A percentile compares a stretch with the other conserved stretches of the same genome.
phyloP scores from a whole-genome alignment of 495 filamentous ascomycete genomes.

The Daldinia caldariorum region DNA sequence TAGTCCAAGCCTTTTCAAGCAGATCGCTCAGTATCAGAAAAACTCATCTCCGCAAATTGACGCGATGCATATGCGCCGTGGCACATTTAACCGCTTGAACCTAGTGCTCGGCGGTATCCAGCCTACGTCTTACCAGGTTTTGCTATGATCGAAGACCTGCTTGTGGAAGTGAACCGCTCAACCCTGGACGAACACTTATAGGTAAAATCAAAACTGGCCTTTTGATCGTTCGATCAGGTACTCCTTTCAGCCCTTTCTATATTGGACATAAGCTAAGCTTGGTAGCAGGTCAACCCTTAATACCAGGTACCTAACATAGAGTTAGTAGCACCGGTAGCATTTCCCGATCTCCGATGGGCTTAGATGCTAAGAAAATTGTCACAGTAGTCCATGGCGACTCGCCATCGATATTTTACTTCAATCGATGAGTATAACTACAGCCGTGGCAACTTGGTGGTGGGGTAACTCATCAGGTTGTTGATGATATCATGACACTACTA shows the following conservation, averaged over 20 bases:
- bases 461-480: too few relatives aligned
- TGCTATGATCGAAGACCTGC: background rate
- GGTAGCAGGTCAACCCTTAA: background rate
- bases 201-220: background rate
- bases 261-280: background rate
- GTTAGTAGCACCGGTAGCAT: background rate
- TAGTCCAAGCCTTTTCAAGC: background rate
- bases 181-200: background rate
- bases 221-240: background rate
- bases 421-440: too few relatives aligned
- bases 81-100: slow-evolving; percentile 7
- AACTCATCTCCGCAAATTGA: slow-evolving; percentile 24
- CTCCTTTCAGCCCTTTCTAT: slow-evolving; percentile 1
- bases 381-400: too few relatives aligned
- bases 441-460: too few relatives aligned
- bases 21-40: background rate
- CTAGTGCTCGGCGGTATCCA: background rate
- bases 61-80: slow-evolving; percentile 14
- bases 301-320: too few relatives aligned
- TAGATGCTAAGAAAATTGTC: too few relatives aligned
- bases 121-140: background rate
- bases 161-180: too few relatives aligned
- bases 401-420: too few relatives aligned
- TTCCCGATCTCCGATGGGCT: slow-evolving; percentile 4
- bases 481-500: background rate